A percentile compares a stretch with the other conserved stretches of the same genome.
Evolutionary conservation across 768 basidiomycete genomes (phyloP).

Genomic region (Termitomyces sp.): DNA sequence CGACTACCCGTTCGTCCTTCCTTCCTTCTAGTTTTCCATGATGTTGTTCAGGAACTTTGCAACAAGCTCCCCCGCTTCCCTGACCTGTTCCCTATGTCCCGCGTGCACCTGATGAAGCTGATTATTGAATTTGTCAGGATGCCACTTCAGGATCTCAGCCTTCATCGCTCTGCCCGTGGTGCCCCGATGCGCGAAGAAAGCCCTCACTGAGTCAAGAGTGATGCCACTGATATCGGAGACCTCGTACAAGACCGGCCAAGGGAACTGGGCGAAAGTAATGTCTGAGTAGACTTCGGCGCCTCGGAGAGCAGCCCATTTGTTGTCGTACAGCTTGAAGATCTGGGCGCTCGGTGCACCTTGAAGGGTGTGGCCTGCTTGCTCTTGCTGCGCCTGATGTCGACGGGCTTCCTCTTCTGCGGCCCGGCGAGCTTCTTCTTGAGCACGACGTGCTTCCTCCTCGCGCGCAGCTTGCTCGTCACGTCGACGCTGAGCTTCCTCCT

Average conservation of each 20-base stretch:
- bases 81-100: conserved; percentile 25
- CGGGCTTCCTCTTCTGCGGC: conserved; percentile 1
- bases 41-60: conserved; percentile 31
- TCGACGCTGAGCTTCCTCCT: conserved; percentile 3
- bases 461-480: neutral
- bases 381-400: neutral
- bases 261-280: conserved; percentile 4
- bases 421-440: neutral
- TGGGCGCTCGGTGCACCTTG: neutral
- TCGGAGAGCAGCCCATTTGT: conserved; percentile 9
- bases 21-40: neutral
- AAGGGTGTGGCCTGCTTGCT: neutral
- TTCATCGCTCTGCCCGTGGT: conserved; percentile 30
- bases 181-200: conserved; percentile 35
- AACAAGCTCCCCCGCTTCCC: conserved; percentile 31
- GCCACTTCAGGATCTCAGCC: conserved; percentile 46
- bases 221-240: conserved; percentile 23
- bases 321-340: conserved; percentile 10
- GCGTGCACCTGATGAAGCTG: conserved; percentile 27
- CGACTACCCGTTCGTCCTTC: neutral
- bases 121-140: conserved; percentile 48
- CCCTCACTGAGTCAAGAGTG: conserved; percentile 24
- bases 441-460: conserved; percentile 1
- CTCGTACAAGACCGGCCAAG: conserved; percentile 7
- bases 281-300: neutral